Conservation (phyloP, 176 grass and related monocot species). For the Chrysopogon serrulatus region DNA sequence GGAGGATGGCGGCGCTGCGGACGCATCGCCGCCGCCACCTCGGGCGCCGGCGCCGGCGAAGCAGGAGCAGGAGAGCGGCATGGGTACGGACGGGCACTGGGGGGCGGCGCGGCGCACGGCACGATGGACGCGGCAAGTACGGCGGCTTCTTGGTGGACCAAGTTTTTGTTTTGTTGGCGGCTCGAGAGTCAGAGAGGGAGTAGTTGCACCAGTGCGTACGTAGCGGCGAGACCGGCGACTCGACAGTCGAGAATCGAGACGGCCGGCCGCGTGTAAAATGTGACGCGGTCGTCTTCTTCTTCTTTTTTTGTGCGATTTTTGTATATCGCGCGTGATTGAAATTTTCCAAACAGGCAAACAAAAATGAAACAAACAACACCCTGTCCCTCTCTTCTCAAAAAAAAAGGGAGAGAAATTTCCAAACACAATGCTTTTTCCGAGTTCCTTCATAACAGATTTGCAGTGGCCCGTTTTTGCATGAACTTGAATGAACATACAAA, state of each 20-base stretch:
- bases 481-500: neutral
- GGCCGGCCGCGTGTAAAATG: neutral
- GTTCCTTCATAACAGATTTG: neutral
- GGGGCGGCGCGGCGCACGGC: neutral
- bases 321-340: neutral
- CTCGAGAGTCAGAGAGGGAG: neutral
- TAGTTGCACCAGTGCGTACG: slow-evolving; percentile 20
- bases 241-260: too few species aligned
- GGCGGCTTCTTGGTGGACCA: neutral
- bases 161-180: slow-evolving; percentile 4
- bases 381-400: too few species aligned
- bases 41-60: slow-evolving; percentile 2
- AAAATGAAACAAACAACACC: too few species aligned
- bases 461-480: neutral
- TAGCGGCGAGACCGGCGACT: slow-evolving; percentile 25
- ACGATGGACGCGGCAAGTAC: slow-evolving; percentile 1
- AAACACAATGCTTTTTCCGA: neutral
- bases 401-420: too few species aligned
- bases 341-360: too few species aligned
- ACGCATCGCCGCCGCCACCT: neutral
- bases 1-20: slow-evolving; percentile 6
- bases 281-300: neutral
- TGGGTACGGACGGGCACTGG: neutral
- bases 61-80: slow-evolving; percentile 51
- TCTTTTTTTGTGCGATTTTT: neutral